Percentiles rank a stretch among this genome's conserved stretches.
Evolutionary conservation across 169 alveolate genomes (phyloP).

Genomic region (Eimeria nieschulzi): DNA sequence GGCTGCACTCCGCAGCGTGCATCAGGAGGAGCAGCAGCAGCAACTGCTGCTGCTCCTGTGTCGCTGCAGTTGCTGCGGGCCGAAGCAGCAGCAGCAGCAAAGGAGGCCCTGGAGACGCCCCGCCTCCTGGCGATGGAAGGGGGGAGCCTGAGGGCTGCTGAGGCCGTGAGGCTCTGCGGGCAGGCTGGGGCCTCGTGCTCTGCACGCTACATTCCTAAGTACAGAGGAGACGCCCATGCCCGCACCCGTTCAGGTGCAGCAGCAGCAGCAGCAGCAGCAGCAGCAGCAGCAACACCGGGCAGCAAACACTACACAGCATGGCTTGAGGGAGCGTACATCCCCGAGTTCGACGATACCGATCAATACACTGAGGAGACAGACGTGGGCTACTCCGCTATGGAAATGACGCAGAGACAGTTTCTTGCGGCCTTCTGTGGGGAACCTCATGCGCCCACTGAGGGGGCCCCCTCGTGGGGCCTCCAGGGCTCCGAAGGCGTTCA

Average conservation of each 20-base stretch:
- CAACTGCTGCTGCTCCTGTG: neutral
- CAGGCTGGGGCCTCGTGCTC: slow-evolving; percentile 35
- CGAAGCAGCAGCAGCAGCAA: slow-evolving; percentile 67
- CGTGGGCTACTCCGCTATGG: slow-evolving; percentile 33
- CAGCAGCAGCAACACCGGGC: slow-evolving; percentile 36
- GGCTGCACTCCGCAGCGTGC: neutral
- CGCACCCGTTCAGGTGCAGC: slow-evolving; percentile 56
- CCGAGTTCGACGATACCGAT: slow-evolving; percentile 46
- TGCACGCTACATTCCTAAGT: slow-evolving; percentile 38
- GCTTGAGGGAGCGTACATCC: slow-evolving; percentile 49
- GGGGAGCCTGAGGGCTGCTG: slow-evolving; percentile 32
- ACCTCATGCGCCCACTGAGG: neutral
- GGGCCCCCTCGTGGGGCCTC: slow-evolving; percentile 29
- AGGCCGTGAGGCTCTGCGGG: slow-evolving; percentile 56
- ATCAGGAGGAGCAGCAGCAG: slow-evolving; percentile 13
- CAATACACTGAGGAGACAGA: slow-evolving; percentile 37
- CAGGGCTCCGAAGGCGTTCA: slow-evolving; percentile 26
- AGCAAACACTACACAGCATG: slow-evolving; percentile 25
- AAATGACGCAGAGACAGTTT: slow-evolving; percentile 19
- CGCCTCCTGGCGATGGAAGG: slow-evolving; percentile 21
- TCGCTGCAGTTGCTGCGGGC: slow-evolving; percentile 46
- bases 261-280: slow-evolving; percentile 52
- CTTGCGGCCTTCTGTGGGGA: slow-evolving; percentile 62
- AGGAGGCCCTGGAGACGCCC: slow-evolving; percentile 40
- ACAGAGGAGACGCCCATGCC: slow-evolving; percentile 22